Evolutionary conservation across 192 early-diverging fungal genomes (phyloP), one percentile per base, ranked within the genome.

Genomic region (Phlyctochytrium arcticum): DNA sequence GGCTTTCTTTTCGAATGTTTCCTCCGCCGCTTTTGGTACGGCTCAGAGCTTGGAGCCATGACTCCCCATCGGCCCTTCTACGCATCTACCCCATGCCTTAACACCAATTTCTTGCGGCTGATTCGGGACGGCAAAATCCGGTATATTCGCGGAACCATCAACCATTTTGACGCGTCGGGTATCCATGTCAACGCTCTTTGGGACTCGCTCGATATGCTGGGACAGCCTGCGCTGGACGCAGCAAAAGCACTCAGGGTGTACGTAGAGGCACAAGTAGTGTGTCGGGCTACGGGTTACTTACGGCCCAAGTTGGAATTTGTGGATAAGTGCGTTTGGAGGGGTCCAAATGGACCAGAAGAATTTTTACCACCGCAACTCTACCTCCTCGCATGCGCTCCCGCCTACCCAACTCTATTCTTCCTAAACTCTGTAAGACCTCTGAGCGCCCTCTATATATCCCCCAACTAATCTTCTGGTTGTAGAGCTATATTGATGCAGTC

Each of bases 11-110:
- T 53, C 21, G 61, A 63, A 36, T 4, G 5, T 29, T 63, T 63
- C 44, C 34, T 65, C 21, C 51, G 64, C 36, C 36, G 23, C 34
- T 65, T 57, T 42, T 65, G 64, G 64, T 65, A 65, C 44, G 64
- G 64, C 21, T 29, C n/a, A 9, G 64, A 65, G 30, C 54, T 65
- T 36, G 36, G 31, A 19, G 64, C 53, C 10, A 57, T 57, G 54
- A 44, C 64, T 5, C 64, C 64, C 27, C 26, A 3, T 9, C 32
- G 42, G n/a, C 64, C 64, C 27, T 65, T 65, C 44, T 65, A 57
- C 64, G 33, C 64, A 3, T 65, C 64, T 9, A 65, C 64, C 0
- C 64, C 64, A 1, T 65, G 64, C 32, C 54, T 65, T 36, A 65
- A 65, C 54, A 44, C 64, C 24, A 48, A 39, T 3, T 65, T 44